Evolutionary conservation across 768 basidiomycete species (phyloP).

Genomic region (Leccinum longicurvipes): DNA sequence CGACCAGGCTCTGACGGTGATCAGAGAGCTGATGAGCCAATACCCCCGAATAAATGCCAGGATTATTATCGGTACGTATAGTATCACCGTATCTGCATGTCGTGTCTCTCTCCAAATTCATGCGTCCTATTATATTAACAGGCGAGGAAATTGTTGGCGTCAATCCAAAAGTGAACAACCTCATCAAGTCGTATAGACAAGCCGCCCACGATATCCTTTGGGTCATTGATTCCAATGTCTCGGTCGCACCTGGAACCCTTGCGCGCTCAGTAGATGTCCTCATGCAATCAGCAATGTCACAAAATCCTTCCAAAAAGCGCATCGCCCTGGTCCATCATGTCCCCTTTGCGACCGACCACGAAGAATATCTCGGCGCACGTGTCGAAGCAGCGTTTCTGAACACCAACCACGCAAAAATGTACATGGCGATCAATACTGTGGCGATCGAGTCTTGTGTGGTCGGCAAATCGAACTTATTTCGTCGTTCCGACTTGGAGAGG

Average conservation of each 20-base stretch:
- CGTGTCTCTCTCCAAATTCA: background rate
- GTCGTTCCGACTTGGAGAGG: slow-evolving; percentile 80
- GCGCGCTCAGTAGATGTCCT: slow-evolving; percentile 83
- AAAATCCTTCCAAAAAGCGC: slow-evolving; percentile 37
- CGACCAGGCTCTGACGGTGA: slow-evolving; percentile 87
- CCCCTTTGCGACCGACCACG: slow-evolving; percentile 78
- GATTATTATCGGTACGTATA: slow-evolving; percentile 70
- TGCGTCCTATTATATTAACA: slow-evolving; percentile 26
- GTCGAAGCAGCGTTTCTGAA: slow-evolving; percentile 95
- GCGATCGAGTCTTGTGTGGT: slow-evolving; percentile 94
- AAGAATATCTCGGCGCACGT: slow-evolving; percentile 68
- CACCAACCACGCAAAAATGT: slow-evolving; percentile 98
- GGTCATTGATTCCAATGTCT: slow-evolving; percentile 96
- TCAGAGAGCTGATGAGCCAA: slow-evolving; percentile 69
- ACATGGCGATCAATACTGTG: slow-evolving; percentile 86
- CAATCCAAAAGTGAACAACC: slow-evolving; percentile 98
- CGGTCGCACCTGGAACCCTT: slow-evolving; percentile 72
- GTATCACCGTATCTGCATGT: background rate
- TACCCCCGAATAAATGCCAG: slow-evolving; percentile 74
- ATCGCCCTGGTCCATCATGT: slow-evolving; percentile 94
- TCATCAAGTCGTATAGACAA: slow-evolving; percentile 75
- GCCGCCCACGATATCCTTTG: slow-evolving; percentile 90
- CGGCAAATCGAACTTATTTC: slow-evolving; percentile 94
- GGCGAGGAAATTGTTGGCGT: slow-evolving; percentile 84
- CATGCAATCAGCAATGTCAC: slow-evolving; percentile 38